Percentiles rank a stretch among this genome's conserved stretches.
Evolutionary conservation across 2,329 filamentous ascomycete species (phyloP).

Genomic region (Fusarium circinatum): DNA sequence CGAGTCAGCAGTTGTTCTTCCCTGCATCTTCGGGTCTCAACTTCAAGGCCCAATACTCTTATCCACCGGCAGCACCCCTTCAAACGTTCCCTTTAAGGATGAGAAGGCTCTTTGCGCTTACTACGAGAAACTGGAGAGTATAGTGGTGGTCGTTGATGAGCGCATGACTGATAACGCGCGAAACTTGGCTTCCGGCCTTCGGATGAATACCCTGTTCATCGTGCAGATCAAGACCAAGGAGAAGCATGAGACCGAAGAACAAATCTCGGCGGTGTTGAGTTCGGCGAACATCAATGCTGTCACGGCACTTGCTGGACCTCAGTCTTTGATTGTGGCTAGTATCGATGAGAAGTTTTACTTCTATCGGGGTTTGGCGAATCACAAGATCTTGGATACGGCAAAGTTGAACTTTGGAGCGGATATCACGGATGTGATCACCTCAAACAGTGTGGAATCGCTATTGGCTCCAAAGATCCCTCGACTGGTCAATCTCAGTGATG

Average conservation of each 20-base stretch:
- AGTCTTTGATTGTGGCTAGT: not conserved
- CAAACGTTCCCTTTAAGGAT: not conserved
- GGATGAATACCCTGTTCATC: slow-evolving; percentile 9
- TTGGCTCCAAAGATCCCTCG: not conserved
- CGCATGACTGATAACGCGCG: slow-evolving; percentile 19
- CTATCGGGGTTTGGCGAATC: not conserved
- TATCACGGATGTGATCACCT: not conserved
- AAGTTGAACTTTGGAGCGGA: slow-evolving; percentile 10
- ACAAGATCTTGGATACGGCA: not conserved
- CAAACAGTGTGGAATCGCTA: not conserved
- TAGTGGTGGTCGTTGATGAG: not conserved
- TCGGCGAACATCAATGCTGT: slow-evolving; percentile 6
- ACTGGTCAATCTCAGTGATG: not conserved
- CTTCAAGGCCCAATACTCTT: slow-evolving; percentile 1
- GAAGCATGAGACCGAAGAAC: not conserved
- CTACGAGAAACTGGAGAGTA: not conserved
- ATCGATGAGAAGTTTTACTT: not conserved
- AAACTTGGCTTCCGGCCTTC: not conserved
- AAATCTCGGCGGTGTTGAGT: not conserved
- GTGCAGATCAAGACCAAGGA: not conserved
- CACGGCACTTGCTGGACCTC: slow-evolving; percentile 6
- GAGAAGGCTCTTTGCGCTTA: not conserved
- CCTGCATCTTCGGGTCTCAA: slow-evolving; percentile 14
- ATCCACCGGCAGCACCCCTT: not conserved
- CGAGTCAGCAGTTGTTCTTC: not conserved